Conservation (phyloP, 2,329 filamentous ascomycete genomes). For the Beauveria brongniartii region DNA sequence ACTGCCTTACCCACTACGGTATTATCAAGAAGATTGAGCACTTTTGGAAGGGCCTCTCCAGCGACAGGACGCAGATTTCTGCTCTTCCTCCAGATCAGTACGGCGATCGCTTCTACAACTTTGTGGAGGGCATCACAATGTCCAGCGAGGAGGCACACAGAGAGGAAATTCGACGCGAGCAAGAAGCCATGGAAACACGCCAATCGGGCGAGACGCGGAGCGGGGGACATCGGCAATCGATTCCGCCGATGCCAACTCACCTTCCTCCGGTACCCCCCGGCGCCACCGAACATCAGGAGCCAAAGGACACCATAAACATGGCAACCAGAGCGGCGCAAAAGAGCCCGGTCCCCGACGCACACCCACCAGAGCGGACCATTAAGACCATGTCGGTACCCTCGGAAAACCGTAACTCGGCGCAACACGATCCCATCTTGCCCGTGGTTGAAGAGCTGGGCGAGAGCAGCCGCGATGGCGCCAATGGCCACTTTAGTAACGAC, state of each 20-base stretch:
- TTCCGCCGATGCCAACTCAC: conserved; percentile 39
- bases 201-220: conserved; percentile 30
- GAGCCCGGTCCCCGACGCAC: conserved; percentile 29
- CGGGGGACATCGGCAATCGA: conserved; percentile 24
- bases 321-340: conserved; percentile 31
- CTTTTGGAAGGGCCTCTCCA: conserved; percentile 89
- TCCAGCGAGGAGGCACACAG: conserved; percentile 74
- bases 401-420: conserved; percentile 43
- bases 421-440: conserved; percentile 56
- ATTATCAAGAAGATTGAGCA: conserved; percentile 91
- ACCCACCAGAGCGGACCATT: conserved; percentile 56
- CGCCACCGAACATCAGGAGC: conserved; percentile 25
- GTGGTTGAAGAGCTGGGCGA: conserved; percentile 90
- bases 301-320: conserved; percentile 31
- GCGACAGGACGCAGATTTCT: conserved; percentile 80
- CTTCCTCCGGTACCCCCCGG: conserved; percentile 36
- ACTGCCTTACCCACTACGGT: conserved; percentile 94
- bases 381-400: conserved; percentile 21
- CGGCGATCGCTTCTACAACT: conserved; percentile 87
- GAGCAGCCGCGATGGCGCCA: conserved; percentile 45
- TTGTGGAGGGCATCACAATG: conserved; percentile 86
- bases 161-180: conserved; percentile 52
- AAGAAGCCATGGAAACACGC: conserved; percentile 41
- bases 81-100: conserved; percentile 86
- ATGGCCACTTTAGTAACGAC: conserved; percentile 28